Base-by-base conservation (phyloP, 176 grass and related monocot species). In the Chloris gayana region DNA sequence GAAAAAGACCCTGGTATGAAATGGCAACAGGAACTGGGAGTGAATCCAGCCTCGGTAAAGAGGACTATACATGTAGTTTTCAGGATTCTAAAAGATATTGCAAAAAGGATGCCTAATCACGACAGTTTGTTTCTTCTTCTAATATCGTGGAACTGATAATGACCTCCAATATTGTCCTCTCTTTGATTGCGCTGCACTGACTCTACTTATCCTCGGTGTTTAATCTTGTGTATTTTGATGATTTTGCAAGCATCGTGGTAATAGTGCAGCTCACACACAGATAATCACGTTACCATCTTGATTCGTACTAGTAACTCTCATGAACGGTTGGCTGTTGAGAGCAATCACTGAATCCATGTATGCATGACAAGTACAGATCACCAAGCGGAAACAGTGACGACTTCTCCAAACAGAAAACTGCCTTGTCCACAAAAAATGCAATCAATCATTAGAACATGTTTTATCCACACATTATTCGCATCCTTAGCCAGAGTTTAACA, bases 341-440 rank as follows among this genome's bases (percentile, higher is more conserved):
- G 25, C 44, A 50, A 70, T 30, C 25, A 26, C 35, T 26, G 67
- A 27, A 17, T 45, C 35, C 26, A 50, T 51, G 44, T 17, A 4
- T 32, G 41, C 69, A 50, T 50, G 69, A 32, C 69, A 72, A 5
- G 29, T 32, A 71, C 42, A 71, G 13, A 71, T 41, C 69, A 71
- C 25, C 68, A 47, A 29, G 24, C n/a, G 6, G 17, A n/a, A 46
- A 27, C 12, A 69, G 65, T 19, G 38, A 42, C 41, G 38, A 5
- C 12, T 41, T 68, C 35, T 41, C 35, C 4, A 67, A 38, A 24
- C 26, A 62, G 59, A 41, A 24, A 41, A 68, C 19, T 24, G 3
- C 21, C 0, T 41, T 26, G n/a, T 44, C 22, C 38, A 46, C 25
- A 6, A 29, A 29, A 46, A 42, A 45, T 30, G 1, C 69, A 30